Conservation (phyloP, 768 basidiomycete species). For the Crucibulum laeve region DNA sequence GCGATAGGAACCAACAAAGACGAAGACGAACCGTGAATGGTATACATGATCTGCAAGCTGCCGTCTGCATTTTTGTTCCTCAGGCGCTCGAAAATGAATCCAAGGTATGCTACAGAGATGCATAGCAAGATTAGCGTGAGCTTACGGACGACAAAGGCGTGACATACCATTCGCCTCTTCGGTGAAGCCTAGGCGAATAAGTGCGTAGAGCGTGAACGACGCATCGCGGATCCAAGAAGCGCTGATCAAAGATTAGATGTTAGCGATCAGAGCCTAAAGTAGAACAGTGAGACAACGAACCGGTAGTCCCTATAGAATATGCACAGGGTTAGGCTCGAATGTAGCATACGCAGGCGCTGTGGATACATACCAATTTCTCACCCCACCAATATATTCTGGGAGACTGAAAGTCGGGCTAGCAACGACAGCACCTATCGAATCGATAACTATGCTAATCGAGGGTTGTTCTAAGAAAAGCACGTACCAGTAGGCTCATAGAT, state of each 20-base stretch:
- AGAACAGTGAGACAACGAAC: slow-evolving; percentile 21
- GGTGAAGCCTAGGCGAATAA: slow-evolving; percentile 92
- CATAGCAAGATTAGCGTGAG: background rate
- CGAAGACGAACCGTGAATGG: slow-evolving; percentile 70
- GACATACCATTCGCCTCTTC: slow-evolving; percentile 81
- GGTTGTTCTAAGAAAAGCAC: slow-evolving; percentile 2
- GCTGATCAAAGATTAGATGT: slow-evolving; percentile 24
- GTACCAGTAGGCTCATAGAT: slow-evolving; percentile 88
- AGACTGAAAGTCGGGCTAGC: slow-evolving; percentile 95
- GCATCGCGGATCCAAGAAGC: slow-evolving; percentile 95
- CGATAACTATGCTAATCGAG: background rate
- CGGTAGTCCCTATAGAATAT: slow-evolving; percentile 56
- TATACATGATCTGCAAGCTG: slow-evolving; percentile 95
- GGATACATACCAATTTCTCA: slow-evolving; percentile 77
- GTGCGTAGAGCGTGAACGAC: slow-evolving; percentile 91
- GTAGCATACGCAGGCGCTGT: background rate
- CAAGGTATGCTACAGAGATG: slow-evolving; percentile 65
- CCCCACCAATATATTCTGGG: slow-evolving; percentile 88
- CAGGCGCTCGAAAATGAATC: slow-evolving; percentile 84
- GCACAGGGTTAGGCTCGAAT: slow-evolving; percentile 1
- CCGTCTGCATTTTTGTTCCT: slow-evolving; percentile 85
- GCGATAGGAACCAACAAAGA: background rate
- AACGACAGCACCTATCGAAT: slow-evolving; percentile 72
- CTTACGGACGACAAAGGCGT: background rate
- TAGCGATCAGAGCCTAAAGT: background rate